phyloP scores from a whole-genome alignment of 306 rosid species.

The Prunus campanulata region DNA sequence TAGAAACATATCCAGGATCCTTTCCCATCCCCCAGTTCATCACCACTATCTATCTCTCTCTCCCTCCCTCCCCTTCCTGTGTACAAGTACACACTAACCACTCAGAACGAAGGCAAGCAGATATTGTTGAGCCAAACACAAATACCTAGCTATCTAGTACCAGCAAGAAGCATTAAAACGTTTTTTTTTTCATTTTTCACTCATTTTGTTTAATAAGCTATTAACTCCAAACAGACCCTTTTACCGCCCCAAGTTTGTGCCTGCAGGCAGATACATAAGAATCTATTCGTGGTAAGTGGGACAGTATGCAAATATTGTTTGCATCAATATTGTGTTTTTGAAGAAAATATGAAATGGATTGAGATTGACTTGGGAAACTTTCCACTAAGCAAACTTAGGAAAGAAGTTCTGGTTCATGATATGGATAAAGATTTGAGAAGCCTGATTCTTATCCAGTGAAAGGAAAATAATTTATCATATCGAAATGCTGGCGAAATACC shows the following conservation, averaged over 20 bases:
- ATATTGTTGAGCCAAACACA: background rate
- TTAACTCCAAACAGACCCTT: background rate
- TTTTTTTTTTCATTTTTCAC: too few relatives aligned
- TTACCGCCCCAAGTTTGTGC: background rate
- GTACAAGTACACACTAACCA: background rate
- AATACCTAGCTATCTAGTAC: background rate
- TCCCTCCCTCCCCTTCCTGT: background rate
- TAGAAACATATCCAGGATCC: background rate
- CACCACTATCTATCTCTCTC: background rate
- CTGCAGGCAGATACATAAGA: background rate
- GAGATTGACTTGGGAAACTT: too few relatives aligned
- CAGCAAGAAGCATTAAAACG: background rate
- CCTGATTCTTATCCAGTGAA: background rate
- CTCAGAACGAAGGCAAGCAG: background rate
- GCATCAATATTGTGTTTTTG: background rate
- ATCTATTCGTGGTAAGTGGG: background rate
- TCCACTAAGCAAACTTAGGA: background rate
- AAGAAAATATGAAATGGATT: too few relatives aligned
- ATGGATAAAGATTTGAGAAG: background rate
- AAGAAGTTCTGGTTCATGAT: background rate
- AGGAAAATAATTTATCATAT: background rate
- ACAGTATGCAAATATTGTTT: background rate
- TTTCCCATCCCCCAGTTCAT: background rate
- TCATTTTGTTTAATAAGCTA: too few relatives aligned
- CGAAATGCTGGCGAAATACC: background rate